Evolutionary conservation across 164 flowering plant species (phyloP), one percentile per base, ranked within the genome.

Genomic region (Annona squamosa): DNA sequence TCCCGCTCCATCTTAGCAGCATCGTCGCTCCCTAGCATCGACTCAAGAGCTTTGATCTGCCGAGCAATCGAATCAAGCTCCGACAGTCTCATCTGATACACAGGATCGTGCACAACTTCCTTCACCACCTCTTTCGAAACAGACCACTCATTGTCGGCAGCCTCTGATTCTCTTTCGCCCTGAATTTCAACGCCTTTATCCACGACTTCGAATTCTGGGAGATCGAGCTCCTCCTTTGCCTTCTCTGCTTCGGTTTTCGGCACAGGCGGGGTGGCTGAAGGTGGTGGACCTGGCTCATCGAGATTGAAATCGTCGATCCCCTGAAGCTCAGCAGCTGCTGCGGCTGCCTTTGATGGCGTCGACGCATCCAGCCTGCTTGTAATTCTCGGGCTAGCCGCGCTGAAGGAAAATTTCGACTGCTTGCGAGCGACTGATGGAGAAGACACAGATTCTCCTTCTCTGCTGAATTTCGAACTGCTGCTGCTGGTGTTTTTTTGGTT

Each of bases 1-100:
- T 87, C 93, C 63, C 81, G 88, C 6, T 84, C 88, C 44, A 69
- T 67, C 68, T 82, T 81, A 70, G 45, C 74, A 7, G 72, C 63
- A 44, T 77, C 83, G 17, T 85, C 89, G 4, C 82, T 88, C 43
- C 74, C 79, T 82, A 94, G 86, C 86, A 89, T 81, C 1, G 92
- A 85, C 75, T 94, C 97, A 10, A 94, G 91, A 47, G 97, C 97
- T 85, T 87, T 89, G 57, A 94, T 92, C 82, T 90, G 97, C 78
- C 90, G 89, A 16, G 98, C 92, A 56, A 94, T 92, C 4, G 89
- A 82, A 78, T 90, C 97, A 37, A 94, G 91, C 80, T 91, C 97
- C 1, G 85, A 80, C 75, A 92, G 52, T 71, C 97, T 81, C 7
- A 75, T 78, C 37, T 75, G 75, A 62, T 89, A 90, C 69, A 79